Base-by-base conservation (phyloP, 805 yeast genomes). In the Scheffersomyces stipitis region DNA sequence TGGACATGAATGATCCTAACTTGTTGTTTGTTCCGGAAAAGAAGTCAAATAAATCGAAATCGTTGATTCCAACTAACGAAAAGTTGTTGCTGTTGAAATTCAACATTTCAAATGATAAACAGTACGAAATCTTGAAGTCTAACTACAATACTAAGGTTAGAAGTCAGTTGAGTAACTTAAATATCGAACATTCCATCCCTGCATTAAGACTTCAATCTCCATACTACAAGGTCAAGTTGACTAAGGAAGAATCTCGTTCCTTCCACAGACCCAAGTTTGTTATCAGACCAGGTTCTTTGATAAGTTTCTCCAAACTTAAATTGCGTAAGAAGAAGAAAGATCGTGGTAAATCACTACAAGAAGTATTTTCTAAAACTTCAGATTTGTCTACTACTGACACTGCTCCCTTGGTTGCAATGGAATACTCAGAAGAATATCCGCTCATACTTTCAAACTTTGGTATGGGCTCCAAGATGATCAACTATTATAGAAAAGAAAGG, bases 391-490 rank as follows among this genome's bases (percentile, higher is more conserved):
- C 83, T 4, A 88, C 96, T 22, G 99, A 93, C 54, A 75, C 87
- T 2, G 89, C 88, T 0, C 78, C 81, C 10, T 72, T 87, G 12
- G 78, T 88, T 42, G 70, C 86, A 35, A 69, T 89, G 71, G 99
- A 93, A 56, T 93, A 91, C 56, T 78, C 93, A 9, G 99, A 93
- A 58, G 96, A 93, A 59, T 70, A 71, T 35, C 99, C 99, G 1
- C 64, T 81, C 30, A 83, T 86, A 1, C 64, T 93, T 20, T 84
- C 91, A 3, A 87, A 86, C 42, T 87, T 84, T 58, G 99, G 99
- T 41, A 93, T 93, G 99, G 95, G 96, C 5, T 83, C 90, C 30
- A 93, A 91, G 56, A 65, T 93, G 41, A 86, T 93, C 49, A 93
- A 93, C 55, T 93, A 93, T 57, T 93, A 93, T 60, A 75, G 99